Evolutionary conservation across 73 alveolate genomes (phyloP).

Genomic region (Paramecium primaurelia): DNA sequence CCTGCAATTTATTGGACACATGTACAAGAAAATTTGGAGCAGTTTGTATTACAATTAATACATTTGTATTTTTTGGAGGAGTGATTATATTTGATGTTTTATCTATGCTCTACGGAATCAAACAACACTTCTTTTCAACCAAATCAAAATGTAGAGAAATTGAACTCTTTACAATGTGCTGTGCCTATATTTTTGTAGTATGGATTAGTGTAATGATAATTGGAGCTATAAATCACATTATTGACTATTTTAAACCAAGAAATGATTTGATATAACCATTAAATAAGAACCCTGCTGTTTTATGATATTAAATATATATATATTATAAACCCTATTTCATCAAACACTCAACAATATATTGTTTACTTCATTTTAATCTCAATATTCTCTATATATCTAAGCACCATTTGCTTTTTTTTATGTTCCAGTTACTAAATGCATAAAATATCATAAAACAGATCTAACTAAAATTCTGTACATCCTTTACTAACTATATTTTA

Average conservation of each 20-base stretch:
- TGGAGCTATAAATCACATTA: not conserved
- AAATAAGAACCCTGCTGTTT: not conserved
- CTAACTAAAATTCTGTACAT: not conserved
- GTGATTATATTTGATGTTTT: slow-evolving; percentile 15
- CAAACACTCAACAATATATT: slow-evolving; percentile 73
- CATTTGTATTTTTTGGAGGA: slow-evolving; percentile 44
- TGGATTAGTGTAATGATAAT: slow-evolving; percentile 23
- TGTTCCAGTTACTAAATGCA: slow-evolving; percentile 68
- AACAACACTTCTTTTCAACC: not conserved
- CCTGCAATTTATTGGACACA: slow-evolving; percentile 24
- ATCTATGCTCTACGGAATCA: slow-evolving; percentile 26
- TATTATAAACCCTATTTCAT: slow-evolving; percentile 37
- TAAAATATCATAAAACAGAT: slow-evolving; percentile 31
- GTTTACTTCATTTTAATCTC: slow-evolving; percentile 38
- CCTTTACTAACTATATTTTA: no score
- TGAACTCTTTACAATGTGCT: slow-evolving; percentile 39
- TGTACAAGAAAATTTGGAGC: slow-evolving; percentile 49
- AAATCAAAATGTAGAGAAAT: slow-evolving; percentile 38
- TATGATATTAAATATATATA: not conserved
- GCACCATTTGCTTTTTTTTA: slow-evolving; percentile 73
- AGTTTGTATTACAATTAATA: slow-evolving; percentile 35
- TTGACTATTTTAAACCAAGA: slow-evolving; percentile 11
- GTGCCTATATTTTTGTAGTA: slow-evolving; percentile 34
- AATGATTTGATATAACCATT: not conserved
- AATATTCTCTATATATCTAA: slow-evolving; percentile 24